Evolutionary conservation across 1,139 yeast genomes (phyloP), one percentile per base, ranked within the genome.

Genomic region (Candida mesenterica): DNA sequence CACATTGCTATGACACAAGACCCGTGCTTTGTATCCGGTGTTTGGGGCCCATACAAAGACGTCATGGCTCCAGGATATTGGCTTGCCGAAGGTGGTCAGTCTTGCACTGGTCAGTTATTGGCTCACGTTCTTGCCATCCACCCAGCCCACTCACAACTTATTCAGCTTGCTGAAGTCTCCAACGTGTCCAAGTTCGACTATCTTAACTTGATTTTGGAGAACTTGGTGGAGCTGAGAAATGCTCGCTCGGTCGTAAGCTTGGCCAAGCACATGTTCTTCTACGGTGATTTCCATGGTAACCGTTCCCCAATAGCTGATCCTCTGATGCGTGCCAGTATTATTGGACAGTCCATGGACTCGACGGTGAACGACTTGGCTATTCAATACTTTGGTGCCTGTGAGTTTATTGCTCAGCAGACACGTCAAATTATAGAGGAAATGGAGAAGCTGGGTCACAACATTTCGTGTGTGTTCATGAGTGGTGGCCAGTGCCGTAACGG

Each of bases 31-130:
- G 97, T 92, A 10, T 79, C 88, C 33, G 98, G 98, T 39, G 97
- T 92, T 23, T 92, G 98, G 98, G 98, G 98, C 15, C 98, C 98
- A 3, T 92, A 92, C 63, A 76, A 89, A 52, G 96, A 90, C 58
- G 96, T 87, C 8, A 73, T 92, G 69, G 86, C 94, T 14, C 85
- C 87, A 24, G 89, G 82, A 9, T 82, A 74, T 53, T 92, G 97
- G 97, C 73, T 89, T 50, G 96, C 97, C n/a, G 98, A 92, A 65
- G 98, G 98, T 53, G 98, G 98, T 14, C 98, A 92, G 62, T 84
- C 95, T 15, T 85, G 96, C 55, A 92, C 98, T 2, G 98, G 98
- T 46, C 96, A 95, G 24, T 72, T 92, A 34, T 72, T 92, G 49
- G 94, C 92, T 3, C 96, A 88, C 60, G 94, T 90, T n/a, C 64